phyloP scores from a whole-genome alignment of 2,329 filamentous ascomycete genomes.

The Neonectria coccinea region DNA sequence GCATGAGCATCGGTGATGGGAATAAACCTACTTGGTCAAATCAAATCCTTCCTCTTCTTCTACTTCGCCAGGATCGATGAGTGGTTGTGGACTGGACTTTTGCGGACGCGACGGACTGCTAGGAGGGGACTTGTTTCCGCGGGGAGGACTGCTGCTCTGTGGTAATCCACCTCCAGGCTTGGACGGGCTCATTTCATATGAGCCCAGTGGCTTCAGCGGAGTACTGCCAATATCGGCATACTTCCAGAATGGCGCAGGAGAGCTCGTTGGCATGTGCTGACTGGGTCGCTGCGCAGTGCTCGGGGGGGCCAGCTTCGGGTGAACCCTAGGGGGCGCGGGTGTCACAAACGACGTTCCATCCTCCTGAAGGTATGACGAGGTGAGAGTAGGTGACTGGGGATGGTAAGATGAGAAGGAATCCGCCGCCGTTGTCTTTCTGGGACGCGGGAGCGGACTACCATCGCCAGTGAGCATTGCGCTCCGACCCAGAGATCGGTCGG shows the following conservation, averaged over 20 bases:
- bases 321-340: slow-evolving; percentile 77
- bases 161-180: slow-evolving; percentile 59
- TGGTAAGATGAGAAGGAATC: slow-evolving; percentile 62
- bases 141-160: slow-evolving; percentile 70
- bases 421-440: slow-evolving; percentile 60
- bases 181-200: slow-evolving; percentile 69
- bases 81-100: slow-evolving; percentile 46
- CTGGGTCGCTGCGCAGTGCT: slow-evolving; percentile 85
- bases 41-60: slow-evolving; percentile 68
- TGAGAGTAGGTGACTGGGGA: slow-evolving; percentile 70
- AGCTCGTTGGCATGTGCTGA: slow-evolving; percentile 87
- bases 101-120: slow-evolving; percentile 63
- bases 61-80: slow-evolving; percentile 48
- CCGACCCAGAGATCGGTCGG: slow-evolving; percentile 53
- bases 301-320: slow-evolving; percentile 80
- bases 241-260: slow-evolving; percentile 89
- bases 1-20: background rate
- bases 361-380: slow-evolving; percentile 72
- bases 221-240: slow-evolving; percentile 83
- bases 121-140: slow-evolving; percentile 62
- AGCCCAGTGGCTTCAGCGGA: slow-evolving; percentile 64
- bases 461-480: slow-evolving; percentile 60
- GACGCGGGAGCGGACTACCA: slow-evolving; percentile 71
- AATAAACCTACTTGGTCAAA: slow-evolving; percentile 64
- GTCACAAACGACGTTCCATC: slow-evolving; percentile 74